Evolutionary conservation across 169 alveolate genomes (phyloP).

Genomic region (Plasmodium gallinaceum): DNA sequence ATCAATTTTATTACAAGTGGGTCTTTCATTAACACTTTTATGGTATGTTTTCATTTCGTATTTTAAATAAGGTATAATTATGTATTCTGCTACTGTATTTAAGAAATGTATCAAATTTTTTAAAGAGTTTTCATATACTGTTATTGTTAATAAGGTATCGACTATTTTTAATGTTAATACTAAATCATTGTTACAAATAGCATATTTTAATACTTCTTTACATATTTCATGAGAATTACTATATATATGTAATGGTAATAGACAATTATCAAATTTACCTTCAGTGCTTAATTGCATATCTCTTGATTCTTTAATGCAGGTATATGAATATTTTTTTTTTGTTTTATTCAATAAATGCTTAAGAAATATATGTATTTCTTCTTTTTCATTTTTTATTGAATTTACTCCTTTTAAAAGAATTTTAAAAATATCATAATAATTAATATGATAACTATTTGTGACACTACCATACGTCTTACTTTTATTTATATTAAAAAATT

Average conservation of each 20-base stretch:
- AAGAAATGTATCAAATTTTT: constrained; percentile 58
- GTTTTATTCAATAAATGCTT: constrained; percentile 38
- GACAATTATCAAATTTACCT: constrained; percentile 15
- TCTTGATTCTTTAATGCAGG: constrained; percentile 19
- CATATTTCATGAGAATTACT: constrained; percentile 48
- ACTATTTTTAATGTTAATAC: constrained; percentile 47
- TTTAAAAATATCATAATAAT: constrained; percentile 52
- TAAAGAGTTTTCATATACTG: constrained; percentile 63
- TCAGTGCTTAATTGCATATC: constrained; percentile 2
- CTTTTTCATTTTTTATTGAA: constrained; percentile 54
- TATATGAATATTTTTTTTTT: constrained; percentile 16
- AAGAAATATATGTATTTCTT: constrained; percentile 62
- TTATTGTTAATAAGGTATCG: constrained; percentile 66
- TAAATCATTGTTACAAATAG: constrained; percentile 59
- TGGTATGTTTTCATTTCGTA: constrained; percentile 17
- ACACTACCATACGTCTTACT: constrained; percentile 2
- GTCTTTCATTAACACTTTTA: neutral
- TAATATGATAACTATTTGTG: constrained; percentile 37
- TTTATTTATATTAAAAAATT: constrained; percentile 51
- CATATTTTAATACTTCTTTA: constrained; percentile 67
- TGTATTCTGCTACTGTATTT: constrained; percentile 70
- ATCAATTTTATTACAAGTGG: constrained; percentile 15
- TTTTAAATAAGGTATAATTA: constrained; percentile 73
- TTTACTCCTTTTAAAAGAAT: constrained; percentile 69
- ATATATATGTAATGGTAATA: constrained; percentile 56